Base-by-base conservation (phyloP, 2,329 filamentous ascomycete genomes). In the Botrytis fabae region DNA sequence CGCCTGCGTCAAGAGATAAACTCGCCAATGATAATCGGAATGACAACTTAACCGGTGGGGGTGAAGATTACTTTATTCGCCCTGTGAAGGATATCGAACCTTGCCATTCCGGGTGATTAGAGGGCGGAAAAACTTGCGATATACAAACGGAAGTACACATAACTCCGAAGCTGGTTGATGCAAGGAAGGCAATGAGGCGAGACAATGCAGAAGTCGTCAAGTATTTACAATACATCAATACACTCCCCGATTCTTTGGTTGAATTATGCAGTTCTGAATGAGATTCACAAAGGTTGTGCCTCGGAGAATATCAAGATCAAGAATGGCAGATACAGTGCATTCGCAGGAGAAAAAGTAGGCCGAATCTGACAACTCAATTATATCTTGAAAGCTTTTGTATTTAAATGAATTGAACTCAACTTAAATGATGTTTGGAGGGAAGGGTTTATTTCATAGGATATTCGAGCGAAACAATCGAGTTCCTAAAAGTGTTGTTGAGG, bases 21-120 rank as follows among this genome's bases (percentile, higher is more conserved):
- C 42, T 64, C 70, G 64, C 70, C 61, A 66, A 71, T 71, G 28
- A 35, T 25, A 38, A 35, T 64, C 6, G 25, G 61, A 42, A 10
- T 35, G 42, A 32, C 46, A 38, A 42, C 46, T 66, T 71, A 66
- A 25, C 61, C 35, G n/a, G 70, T 46, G 61, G 70, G 62, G 61
- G 22, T 40, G 25, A 35, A 16, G 44, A 25, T 51, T 35, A 28
- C n/a, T 44, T 20, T 44, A 28, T 32, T 63, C 61, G 22, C 61
- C 61, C 54, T 46, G n/a, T 59, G 38, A 28, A 40, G 0, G 18
- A 32, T 32, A 65, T 35, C 40, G 18, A 28, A 46, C n/a, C 62
- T 32, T 35, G 25, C 16, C 6, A 32, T 54, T 25, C 54, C 38
- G 51, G 66, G 12, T 35, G 51, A 60, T 22, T 35, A 38, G 20